Base-by-base conservation (phyloP, 495 filamentous ascomycete genomes). In the Mytilinidion resinicola region DNA sequence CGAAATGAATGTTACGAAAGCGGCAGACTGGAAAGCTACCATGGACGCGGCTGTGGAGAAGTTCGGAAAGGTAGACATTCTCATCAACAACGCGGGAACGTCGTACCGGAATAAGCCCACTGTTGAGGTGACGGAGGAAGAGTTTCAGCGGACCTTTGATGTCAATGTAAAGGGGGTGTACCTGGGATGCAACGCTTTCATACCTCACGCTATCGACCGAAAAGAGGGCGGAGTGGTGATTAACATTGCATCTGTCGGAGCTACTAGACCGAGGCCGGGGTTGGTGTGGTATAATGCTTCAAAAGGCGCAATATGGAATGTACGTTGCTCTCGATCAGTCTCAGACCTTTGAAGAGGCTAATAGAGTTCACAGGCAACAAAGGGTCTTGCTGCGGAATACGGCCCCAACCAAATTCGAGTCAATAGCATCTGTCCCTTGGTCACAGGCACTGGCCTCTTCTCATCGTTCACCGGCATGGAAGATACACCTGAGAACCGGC, bases 231-330 rank as follows among this genome's bases (percentile, higher is more conserved):
- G 83, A 0, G 76, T 70, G 8, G 79, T 88, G 54, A 83, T 88
- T 59, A 86, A 87, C 67, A 82, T 87, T 38, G 82, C 84, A 1
- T 83, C 79, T 7, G 84, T 84, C 33, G 84, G 83, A 4, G 81
- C 81, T 9, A 78, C 76, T 20, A 74, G 84, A 53, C 84, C 84
- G 3, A 75, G 84, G n/a, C 82, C 83, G 5, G 81, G 82, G 3
- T 71, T 88, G 55, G 83, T 85, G 10, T 86, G 83, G 83, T 88
- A 88, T 63, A 88, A 86, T 64, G 80, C 82, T 3, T 81, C 79
- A 36, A 88, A 88, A 67, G 83, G 79, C 2, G 83, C 85, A 21
- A 81, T 86, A 4, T 77, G 78, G 37, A 86, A 85, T 66, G 84
- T 82, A 66, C 17, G 73, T 51, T 25, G 37, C 25, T 3, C 47